phyloP scores from a whole-genome alignment of 2,329 filamentous ascomycete genomes.

The Mycocentrospora acerina region DNA sequence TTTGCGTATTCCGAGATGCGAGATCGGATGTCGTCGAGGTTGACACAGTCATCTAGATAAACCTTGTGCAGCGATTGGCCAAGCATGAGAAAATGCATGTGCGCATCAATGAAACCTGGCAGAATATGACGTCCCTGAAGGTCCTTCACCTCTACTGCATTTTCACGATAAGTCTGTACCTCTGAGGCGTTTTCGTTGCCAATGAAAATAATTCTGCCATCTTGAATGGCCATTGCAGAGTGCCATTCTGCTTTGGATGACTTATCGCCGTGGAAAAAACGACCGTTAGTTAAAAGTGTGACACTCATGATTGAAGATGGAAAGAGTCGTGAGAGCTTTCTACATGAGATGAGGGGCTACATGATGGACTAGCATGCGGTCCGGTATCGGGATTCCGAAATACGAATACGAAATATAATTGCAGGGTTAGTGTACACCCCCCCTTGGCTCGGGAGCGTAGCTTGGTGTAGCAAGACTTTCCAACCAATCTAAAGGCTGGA shows the following conservation, averaged over 20 bases:
- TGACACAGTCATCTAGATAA: conserved; percentile 50
- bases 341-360: conserved; percentile 13
- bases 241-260: conserved; percentile 9
- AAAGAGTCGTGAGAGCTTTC: too few species aligned
- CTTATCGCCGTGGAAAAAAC: conserved; percentile 20
- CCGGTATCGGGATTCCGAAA: conserved; percentile 18
- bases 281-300: conserved; percentile 31
- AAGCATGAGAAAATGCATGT: conserved; percentile 59
- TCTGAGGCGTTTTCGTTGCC: conserved; percentile 29
- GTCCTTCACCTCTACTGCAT: conserved; percentile 31
- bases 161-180: conserved; percentile 27
- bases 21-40: conserved; percentile 52
- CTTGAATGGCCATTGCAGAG: conserved; percentile 43
- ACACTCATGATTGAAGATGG: conserved; percentile 12
- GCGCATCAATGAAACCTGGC: conserved; percentile 60
- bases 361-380: conserved; percentile 8
- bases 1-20: conserved; percentile 50
- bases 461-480: too few species aligned
- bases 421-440: too few species aligned
- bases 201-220: conserved; percentile 46
- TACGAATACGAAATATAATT: conserved; percentile 1
- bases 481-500: too few species aligned
- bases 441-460: too few species aligned
- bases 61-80: conserved; percentile 58
- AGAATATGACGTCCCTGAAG: conserved; percentile 47